Conservation (phyloP, 192 early-diverging fungal species). For the Jimgerdemannia flammicorona region DNA sequence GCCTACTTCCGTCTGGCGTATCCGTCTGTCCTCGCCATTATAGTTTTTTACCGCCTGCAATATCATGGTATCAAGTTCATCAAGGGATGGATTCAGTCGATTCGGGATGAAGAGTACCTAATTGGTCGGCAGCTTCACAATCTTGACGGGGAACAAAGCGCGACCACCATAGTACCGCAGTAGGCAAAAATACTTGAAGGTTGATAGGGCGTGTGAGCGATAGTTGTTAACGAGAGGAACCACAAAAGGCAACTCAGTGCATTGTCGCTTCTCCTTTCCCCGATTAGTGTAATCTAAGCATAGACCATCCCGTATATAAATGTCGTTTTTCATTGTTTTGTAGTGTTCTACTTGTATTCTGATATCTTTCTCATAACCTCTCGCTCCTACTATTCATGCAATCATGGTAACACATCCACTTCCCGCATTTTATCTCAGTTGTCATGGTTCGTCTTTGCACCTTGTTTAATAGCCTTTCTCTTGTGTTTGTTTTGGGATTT, state of each 20-base stretch:
- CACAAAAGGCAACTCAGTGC: neutral
- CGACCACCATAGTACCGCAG: neutral
- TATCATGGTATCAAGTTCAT: constrained; percentile 35
- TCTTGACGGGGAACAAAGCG: constrained; percentile 35
- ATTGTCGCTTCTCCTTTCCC: neutral
- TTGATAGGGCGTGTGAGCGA: neutral
- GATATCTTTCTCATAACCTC: too few relatives aligned
- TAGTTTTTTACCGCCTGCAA: constrained; percentile 18
- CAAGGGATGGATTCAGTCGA: constrained; percentile 67
- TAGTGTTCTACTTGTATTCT: neutral
- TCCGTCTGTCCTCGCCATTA: constrained; percentile 35
- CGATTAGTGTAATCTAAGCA: neutral
- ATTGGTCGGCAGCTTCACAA: constrained; percentile 87
- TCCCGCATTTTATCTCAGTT: too few relatives aligned
- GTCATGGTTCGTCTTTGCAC: too few relatives aligned
- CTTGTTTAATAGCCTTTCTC: too few relatives aligned
- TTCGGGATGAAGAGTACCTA: constrained; percentile 82
- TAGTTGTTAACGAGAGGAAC: neutral
- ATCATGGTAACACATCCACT: too few relatives aligned
- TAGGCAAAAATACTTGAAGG: neutral
- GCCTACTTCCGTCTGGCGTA: constrained; percentile 31
- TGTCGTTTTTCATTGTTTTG: neutral
- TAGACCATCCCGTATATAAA: neutral
- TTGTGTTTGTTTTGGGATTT: too few relatives aligned
- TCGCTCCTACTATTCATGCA: too few relatives aligned